Evolutionary conservation across 192 early-diverging fungal genomes (phyloP).

Genomic region (Backusella sp.): DNA sequence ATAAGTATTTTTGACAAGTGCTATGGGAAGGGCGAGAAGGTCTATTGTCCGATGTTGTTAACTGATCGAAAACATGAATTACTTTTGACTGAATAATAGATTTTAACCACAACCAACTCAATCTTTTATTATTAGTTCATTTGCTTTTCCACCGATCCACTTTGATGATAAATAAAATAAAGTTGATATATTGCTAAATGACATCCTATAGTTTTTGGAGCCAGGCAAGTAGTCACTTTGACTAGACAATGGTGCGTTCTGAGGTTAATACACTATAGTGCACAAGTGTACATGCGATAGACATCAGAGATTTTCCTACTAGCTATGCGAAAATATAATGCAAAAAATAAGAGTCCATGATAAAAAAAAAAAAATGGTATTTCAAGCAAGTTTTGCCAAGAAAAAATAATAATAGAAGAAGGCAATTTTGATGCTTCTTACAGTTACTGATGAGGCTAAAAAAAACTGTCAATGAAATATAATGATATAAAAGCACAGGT

Average conservation of each 20-base stretch:
- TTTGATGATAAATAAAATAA: not conserved
- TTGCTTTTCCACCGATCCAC: not conserved
- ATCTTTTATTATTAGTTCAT: not conserved
- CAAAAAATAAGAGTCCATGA: not conserved
- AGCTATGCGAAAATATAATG: not conserved
- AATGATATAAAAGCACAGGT: not conserved
- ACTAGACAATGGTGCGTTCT: not conserved
- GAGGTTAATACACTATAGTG: not conserved
- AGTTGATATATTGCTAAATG: not conserved
- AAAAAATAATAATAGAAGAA: not conserved
- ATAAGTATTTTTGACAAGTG: too few species aligned
- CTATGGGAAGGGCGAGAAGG: too few species aligned
- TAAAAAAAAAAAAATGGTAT: not conserved
- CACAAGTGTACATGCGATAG: not conserved
- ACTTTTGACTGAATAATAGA: not conserved
- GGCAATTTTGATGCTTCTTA: not conserved
- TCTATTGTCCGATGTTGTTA: too few species aligned
- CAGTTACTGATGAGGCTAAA: not conserved
- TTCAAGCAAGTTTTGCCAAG: not conserved
- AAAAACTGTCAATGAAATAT: not conserved
- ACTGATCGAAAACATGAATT: too few species aligned
- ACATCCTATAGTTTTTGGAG: not conserved
- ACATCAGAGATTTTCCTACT: not conserved
- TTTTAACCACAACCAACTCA: not conserved
- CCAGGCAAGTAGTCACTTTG: not conserved